Base-by-base conservation (phyloP, 108 stramenopile genomes). In the Pseudonitzschia multistriata region DNA sequence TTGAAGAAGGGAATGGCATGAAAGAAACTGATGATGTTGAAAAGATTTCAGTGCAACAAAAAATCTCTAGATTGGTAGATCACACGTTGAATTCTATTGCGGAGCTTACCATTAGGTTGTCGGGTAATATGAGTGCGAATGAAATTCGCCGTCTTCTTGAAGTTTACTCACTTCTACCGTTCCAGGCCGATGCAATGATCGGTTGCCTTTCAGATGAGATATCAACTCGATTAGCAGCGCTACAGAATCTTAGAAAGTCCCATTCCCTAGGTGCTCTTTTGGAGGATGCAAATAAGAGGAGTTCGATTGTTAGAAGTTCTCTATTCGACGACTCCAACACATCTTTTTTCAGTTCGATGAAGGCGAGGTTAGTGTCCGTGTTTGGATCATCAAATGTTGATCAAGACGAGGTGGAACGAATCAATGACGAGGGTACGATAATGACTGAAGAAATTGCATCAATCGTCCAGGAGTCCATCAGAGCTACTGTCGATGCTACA, bases 181-280 rank as follows among this genome's bases (percentile, higher is more conserved):
- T 77, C 40, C 79, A 80, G 49, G 79, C 71, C 3, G 79, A 80
- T 42, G 64, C 60, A 13, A 56, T 77, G 28, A 57, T 80, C 25
- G 70, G 71, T 36, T 76, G 52, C 15, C 42, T 74, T 8, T 76
- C 71, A 15, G 35, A 48, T 13, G 70, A 72, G 49, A 67, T 68
- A 31, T 48, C 50, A 24, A 64, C 39, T 5, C 56, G 65, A 31
- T 24, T 49, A 11, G 25, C 14, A 27, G 63, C 63, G 0, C 24
- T 64, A 6, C 27, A 45, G 47, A 36, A 64, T 0, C 63, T 64
- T 47, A 21, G 28, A 25, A 64, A 35, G 27, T 19, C 7, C 28
- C 37, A 25, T 39, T 25, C 39, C 5, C 47, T 74, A 22, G 74
- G 67, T 53, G 28, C 28, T 47, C 27, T 73, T 13, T 53, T 76